Evolutionary conservation across 306 rosid species (phyloP).

Genomic region (Purshia tridentata): DNA sequence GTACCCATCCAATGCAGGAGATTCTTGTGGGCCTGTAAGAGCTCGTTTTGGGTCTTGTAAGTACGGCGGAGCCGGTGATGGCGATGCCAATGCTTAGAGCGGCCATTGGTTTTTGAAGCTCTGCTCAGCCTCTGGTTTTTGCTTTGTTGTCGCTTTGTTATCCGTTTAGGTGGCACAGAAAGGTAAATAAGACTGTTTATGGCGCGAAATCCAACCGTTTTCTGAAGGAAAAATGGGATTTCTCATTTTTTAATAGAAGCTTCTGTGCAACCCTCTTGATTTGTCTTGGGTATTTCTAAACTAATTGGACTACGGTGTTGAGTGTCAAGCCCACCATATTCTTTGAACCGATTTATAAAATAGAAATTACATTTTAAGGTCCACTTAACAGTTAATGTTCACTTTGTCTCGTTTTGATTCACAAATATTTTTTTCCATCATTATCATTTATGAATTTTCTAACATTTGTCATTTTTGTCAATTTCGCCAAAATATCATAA

Average conservation of each 20-base stretch:
- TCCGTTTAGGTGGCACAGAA: constrained; percentile 28
- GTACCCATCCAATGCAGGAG: constrained; percentile 69
- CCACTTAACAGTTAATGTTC: too few species aligned
- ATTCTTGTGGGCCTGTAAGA: constrained; percentile 34
- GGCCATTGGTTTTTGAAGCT: constrained; percentile 43
- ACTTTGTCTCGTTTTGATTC: too few species aligned
- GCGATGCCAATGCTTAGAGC: constrained; percentile 63
- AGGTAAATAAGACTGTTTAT: constrained; percentile 7
- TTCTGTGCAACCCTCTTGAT: too few species aligned
- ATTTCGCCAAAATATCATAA: too few species aligned
- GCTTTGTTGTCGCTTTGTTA: constrained; percentile 12
- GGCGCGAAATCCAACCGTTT: not conserved
- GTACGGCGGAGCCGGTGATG: constrained; percentile 25
- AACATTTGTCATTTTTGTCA: too few species aligned
- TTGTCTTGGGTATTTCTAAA: not conserved
- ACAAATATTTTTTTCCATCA: too few species aligned
- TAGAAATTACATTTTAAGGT: not conserved
- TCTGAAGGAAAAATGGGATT: not conserved
- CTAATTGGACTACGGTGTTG: not conserved
- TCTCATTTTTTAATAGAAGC: too few species aligned
- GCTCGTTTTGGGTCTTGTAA: constrained; percentile 11
- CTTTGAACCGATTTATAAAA: not conserved
- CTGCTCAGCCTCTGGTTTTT: constrained; percentile 22
- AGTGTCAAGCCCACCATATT: not conserved
- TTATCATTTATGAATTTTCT: too few species aligned